Conservation (phyloP, 352 stramenopile species). For the Globisporangium spinosum region DNA sequence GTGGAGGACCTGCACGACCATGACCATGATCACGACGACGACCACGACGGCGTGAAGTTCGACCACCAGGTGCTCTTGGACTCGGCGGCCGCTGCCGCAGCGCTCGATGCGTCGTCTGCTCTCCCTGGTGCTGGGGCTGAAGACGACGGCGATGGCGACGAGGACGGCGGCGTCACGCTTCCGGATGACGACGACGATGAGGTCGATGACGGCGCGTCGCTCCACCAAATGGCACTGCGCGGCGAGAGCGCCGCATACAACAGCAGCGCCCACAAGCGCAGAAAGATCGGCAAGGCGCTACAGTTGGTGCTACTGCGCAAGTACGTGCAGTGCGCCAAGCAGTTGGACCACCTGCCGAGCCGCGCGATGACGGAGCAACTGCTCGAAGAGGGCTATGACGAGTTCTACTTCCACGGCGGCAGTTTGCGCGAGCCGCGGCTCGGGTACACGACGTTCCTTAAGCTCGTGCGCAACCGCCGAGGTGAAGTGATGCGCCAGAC, state of each 20-base stretch:
- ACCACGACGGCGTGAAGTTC: conserved; percentile 5
- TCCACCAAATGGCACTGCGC: conserved; percentile 11
- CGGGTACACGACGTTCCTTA: conserved; percentile 56
- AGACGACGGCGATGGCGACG: conserved; percentile 14
- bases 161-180: conserved; percentile 21
- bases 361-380: conserved; percentile 51
- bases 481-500: conserved; percentile 40
- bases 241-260: too few species aligned
- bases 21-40: not conserved
- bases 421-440: conserved; percentile 53
- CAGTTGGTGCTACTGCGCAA: conserved; percentile 55
- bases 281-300: conserved; percentile 55
- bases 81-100: conserved; percentile 1
- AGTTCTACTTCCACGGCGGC: conserved; percentile 66
- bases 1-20: conserved; percentile 13
- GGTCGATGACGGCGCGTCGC: conserved; percentile 13
- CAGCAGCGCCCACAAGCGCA: conserved; percentile 19
- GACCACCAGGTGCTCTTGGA: conserved; percentile 15
- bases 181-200: conserved; percentile 19
- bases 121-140: conserved; percentile 1
- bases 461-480: conserved; percentile 62
- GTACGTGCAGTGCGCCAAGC: conserved; percentile 58
- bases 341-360: conserved; percentile 42
- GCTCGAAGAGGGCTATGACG: conserved; percentile 61
- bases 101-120: conserved; percentile 11